Evolutionary conservation across 176 grass and related monocot species (phyloP).

Genomic region (Bolboschoenus planiculmis): DNA sequence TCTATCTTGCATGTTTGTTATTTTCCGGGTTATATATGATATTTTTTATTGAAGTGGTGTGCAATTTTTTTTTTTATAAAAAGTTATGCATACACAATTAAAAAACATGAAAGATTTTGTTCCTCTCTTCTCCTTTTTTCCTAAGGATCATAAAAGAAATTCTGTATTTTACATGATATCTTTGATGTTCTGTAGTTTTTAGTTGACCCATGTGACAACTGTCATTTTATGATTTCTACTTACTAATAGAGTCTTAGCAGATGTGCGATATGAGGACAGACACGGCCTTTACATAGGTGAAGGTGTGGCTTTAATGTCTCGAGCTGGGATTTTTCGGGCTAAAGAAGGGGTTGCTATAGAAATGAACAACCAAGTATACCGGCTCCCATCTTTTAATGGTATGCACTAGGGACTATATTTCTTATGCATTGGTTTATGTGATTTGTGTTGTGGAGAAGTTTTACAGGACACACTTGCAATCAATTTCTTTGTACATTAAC

Average conservation of each 20-base stretch:
- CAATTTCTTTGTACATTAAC: background rate
- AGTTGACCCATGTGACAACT: background rate
- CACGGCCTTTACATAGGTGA: constrained; percentile 82
- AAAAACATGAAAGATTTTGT: no score
- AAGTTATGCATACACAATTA: no score
- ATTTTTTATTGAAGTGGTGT: no score
- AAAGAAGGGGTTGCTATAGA: constrained; percentile 74
- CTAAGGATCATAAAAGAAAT: background rate
- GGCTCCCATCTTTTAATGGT: constrained; percentile 94
- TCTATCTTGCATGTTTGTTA: background rate
- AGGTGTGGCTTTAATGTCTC: constrained; percentile 72
- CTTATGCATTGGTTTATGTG: background rate
- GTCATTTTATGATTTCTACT: constrained; percentile 23
- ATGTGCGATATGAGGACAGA: constrained; percentile 77
- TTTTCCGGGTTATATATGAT: background rate
- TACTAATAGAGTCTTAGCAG: constrained; percentile 30
- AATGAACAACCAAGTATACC: constrained; percentile 77
- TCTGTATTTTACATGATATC: background rate
- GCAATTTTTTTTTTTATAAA: no score
- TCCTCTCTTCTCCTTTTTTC: background rate
- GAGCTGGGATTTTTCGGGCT: constrained; percentile 82
- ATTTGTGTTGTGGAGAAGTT: background rate
- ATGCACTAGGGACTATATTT: constrained; percentile 5
- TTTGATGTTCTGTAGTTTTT: background rate
- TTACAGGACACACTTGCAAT: background rate